Conservation (phyloP, 345 rosid genomes). For the Psidium friedrichsthalianum region DNA sequence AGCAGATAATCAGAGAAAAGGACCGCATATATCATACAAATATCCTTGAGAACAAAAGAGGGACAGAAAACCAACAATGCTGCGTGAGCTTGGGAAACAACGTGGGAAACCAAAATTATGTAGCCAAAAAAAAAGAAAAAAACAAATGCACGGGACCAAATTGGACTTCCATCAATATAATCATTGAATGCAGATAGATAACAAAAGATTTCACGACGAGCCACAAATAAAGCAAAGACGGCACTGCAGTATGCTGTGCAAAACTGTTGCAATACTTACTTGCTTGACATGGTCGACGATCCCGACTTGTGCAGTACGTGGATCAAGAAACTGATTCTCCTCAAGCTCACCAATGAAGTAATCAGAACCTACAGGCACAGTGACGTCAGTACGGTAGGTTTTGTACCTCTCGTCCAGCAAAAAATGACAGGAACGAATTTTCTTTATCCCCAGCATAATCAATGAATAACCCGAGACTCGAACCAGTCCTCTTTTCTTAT, state of each 20-base stretch:
- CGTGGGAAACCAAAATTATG: neutral
- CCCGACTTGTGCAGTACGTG: constrained; percentile 89
- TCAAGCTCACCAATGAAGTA: constrained; percentile 56
- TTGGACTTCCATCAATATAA: neutral
- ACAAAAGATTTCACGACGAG: neutral
- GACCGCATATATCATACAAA: neutral
- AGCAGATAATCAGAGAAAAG: constrained; percentile 23
- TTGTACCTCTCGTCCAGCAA: neutral
- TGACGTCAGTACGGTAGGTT: neutral
- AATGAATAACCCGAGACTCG: neutral
- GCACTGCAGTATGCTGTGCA: neutral
- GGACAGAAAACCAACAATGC: neutral
- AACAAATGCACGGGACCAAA: neutral
- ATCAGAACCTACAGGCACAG: constrained; percentile 45
- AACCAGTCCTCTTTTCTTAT: neutral
- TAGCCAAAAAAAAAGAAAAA: neutral
- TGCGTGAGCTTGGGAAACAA: neutral
- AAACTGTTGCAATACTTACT: constrained; percentile 19
- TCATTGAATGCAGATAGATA: neutral
- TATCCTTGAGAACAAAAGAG: neutral
- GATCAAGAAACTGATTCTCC: constrained; percentile 71
- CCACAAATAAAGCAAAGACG: too few species aligned
- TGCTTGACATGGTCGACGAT: constrained; percentile 86
- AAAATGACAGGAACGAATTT: neutral
- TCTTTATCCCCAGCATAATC: neutral